Evolutionary conservation across 352 stramenopile species (phyloP), one percentile per base, ranked within the genome.

Genomic region (Globisporangium carolinianum): DNA sequence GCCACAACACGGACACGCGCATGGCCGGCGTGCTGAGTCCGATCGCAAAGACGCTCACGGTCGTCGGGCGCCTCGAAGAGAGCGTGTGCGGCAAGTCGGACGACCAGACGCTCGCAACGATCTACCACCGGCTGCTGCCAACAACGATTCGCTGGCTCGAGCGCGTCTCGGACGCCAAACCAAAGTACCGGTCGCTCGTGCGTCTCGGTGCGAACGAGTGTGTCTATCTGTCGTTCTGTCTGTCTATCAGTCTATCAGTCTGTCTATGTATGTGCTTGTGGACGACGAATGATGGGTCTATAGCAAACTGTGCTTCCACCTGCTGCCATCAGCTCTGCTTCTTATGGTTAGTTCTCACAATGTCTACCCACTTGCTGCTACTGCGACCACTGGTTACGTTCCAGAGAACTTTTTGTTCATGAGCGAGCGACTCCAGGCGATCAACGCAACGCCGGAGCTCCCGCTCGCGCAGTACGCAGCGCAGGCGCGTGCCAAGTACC

Each of bases 401-500:
- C n/a, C 61, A 76, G 82, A 91, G 60, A 91, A 91, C 58, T 89
- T 81, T 37, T 51, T 81, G 47, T 91, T 77, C 36, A 70, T 91
- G 49, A 69, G 67, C 53, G 79, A 89, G 10, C 71, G 69, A 32
- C 65, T 91, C 5, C 59, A 54, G 32, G 57, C 60, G 1, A 76
- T 89, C 50, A 86, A 87, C 52, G 35, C 67, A 3, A 62, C 72
- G 11, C 65, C 52, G 5, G 76, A 86, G 11, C 51, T 82, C 12
- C 77, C 77, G 6, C 62, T 89, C 0, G 70, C 51, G 3, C 79
- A 83, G 51, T 89, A 83, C 55, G 77, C 75, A 2, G 65, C 49
- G 12, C 65, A 82, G 49, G 68, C 77, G 1, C 65, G 73, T 42
- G 59, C 62, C 6, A 71, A 73, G 39, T 84, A 79, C 57, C 47